Conservation (phyloP, 1,284 basidiomycete species). For the Coniophora puteana region DNA sequence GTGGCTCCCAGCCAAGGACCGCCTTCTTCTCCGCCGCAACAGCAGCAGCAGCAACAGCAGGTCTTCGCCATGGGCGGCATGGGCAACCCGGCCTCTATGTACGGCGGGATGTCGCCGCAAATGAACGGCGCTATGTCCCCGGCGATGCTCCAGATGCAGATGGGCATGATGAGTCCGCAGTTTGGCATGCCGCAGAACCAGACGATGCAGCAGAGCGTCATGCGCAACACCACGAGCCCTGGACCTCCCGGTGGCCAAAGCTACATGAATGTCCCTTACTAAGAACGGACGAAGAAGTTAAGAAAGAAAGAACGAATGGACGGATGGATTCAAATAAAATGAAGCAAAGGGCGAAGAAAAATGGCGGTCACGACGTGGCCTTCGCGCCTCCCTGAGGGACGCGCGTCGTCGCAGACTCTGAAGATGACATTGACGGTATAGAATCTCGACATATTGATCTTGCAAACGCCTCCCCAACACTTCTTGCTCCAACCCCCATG, state of each 20-base stretch:
- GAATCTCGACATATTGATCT: too few species aligned
- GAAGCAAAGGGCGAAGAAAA: too few species aligned
- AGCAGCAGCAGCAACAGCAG: constrained; percentile 32
- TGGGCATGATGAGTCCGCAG: constrained; percentile 44
- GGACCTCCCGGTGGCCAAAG: constrained; percentile 49
- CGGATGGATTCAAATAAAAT: constrained; percentile 10
- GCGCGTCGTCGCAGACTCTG: too few species aligned
- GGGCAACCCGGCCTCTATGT: constrained; percentile 46
- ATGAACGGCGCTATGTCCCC: constrained; percentile 26
- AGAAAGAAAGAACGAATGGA: constrained; percentile 2
- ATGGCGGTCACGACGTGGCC: too few species aligned
- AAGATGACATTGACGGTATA: too few species aligned
- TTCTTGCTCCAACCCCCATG: too few species aligned
- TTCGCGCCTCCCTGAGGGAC: too few species aligned
- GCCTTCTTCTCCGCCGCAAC: constrained; percentile 35
- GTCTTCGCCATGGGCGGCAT: constrained; percentile 32
- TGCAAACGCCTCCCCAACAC: too few species aligned
- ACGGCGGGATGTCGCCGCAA: constrained; percentile 29
- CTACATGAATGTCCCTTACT: constrained; percentile 46
- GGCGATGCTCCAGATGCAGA: constrained; percentile 58
- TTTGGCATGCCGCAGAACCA: constrained; percentile 56
- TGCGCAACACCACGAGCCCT: constrained; percentile 76
- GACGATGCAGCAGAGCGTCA: constrained; percentile 76
- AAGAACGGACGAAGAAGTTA: constrained; percentile 16
- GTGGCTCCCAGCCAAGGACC: constrained; percentile 29